Base-by-base conservation (phyloP, 2,329 filamentous ascomycete genomes). In the Zarea fungicola region DNA sequence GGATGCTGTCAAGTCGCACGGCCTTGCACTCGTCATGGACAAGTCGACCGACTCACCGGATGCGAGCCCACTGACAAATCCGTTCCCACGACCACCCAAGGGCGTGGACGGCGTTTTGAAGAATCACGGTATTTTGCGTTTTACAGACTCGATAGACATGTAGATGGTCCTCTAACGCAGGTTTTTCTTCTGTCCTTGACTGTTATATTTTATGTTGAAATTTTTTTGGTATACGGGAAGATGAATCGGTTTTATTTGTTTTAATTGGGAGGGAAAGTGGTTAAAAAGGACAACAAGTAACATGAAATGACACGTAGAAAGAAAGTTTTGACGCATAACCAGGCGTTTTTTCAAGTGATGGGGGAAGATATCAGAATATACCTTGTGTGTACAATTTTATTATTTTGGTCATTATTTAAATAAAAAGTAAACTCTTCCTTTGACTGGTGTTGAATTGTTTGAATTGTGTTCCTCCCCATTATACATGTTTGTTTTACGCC, bases 1-100 rank as follows among this genome's bases (percentile, higher is more conserved):
- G 46, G 89, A 95, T 57, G 89, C 91, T 2, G 92, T 99, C 70
- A 97, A 97, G 68, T 89, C 90, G 22, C 87, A 95, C 42, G 92
- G 93, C 22, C 76, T 99, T 43, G 92, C 95, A 5, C 78, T 99
- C 31, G 91, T 99, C 14, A 86, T 89, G 44, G 92, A 99, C 64
- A 89, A 87, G 56, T 89, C 87, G 5, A 77, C 81, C 50, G 80
- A 84, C 54, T 58, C 65, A 36, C 65, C 67, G 13, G 65, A 71
- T 42, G 52, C 62, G 54, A 62, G 65, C 55, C 59, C 69, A 39
- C 60, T 71, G 59, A 62, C 63, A 54, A 73, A 79, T 64, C 69
- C 74, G 11, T 81, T 81, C 62, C 72, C 76, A 42, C 73, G 80
- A 56, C 74, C 89, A 60, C 87, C 87, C 1, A 83, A 89, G 55